phyloP scores from a whole-genome alignment of 768 basidiomycete genomes.

The Neoboletus magnificus region DNA sequence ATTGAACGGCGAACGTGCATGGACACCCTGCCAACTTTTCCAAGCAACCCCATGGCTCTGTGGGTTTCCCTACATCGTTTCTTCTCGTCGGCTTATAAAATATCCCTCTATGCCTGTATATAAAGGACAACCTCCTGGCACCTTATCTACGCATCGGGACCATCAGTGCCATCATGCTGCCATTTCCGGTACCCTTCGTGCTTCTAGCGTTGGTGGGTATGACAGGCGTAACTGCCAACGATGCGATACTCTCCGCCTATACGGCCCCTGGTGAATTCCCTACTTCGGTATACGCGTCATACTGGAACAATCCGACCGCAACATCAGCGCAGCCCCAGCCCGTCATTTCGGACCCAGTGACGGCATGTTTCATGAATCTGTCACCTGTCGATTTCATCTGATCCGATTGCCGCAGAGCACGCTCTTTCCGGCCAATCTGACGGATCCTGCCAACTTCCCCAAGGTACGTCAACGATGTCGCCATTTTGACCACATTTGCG shows the following conservation, averaged over 20 bases:
- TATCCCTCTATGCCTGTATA: neutral
- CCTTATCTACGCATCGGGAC: neutral
- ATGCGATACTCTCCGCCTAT: conserved; percentile 38
- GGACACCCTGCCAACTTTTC: neutral
- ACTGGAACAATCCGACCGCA: conserved; percentile 68
- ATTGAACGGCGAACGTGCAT: conserved; percentile 16
- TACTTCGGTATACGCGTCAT: conserved; percentile 54
- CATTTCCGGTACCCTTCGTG: conserved; percentile 6
- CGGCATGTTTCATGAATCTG: conserved; percentile 37
- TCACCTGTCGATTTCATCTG: neutral
- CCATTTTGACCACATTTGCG: neutral
- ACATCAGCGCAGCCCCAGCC: conserved; percentile 70
- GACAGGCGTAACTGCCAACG: conserved; percentile 2
- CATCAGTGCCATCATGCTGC: conserved; percentile 12
- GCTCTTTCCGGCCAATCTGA: conserved; percentile 56
- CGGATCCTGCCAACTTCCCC: conserved; percentile 60
- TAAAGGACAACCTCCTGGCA: neutral
- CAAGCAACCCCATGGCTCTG: neutral
- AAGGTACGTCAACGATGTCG: conserved; percentile 23
- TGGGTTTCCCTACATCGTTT: neutral
- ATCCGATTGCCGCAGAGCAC: conserved; percentile 38
- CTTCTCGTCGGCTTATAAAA: neutral
- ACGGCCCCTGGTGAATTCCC: conserved; percentile 63
- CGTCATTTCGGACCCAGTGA: conserved; percentile 64
- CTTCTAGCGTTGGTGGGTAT: conserved; percentile 10